Conservation (phyloP, 2,329 filamentous ascomycete genomes). For the Phoma sp. region DNA sequence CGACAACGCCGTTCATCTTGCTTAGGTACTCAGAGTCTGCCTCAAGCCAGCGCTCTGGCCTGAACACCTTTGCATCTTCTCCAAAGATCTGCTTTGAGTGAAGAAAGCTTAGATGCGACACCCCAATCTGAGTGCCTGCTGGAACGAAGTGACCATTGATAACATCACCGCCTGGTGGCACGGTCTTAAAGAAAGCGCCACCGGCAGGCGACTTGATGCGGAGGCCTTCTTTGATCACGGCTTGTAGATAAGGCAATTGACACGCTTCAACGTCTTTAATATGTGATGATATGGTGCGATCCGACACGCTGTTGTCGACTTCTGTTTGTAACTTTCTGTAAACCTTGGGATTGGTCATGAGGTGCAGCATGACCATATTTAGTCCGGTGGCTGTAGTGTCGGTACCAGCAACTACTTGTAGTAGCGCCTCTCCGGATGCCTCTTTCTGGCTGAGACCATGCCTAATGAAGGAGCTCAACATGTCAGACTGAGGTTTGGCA, state of each 20-base stretch:
- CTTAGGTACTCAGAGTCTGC: slow-evolving; percentile 42
- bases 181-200: slow-evolving; percentile 47
- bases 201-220: slow-evolving; percentile 32
- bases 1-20: slow-evolving; percentile 31
- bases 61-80: slow-evolving; percentile 26
- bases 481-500: slow-evolving; percentile 54
- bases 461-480: slow-evolving; percentile 60
- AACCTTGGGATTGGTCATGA: slow-evolving; percentile 57
- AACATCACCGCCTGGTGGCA: slow-evolving; percentile 27
- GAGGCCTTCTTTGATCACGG: slow-evolving; percentile 41
- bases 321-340: slow-evolving; percentile 55
- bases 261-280: slow-evolving; percentile 38
- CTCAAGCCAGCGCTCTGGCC: slow-evolving; percentile 31
- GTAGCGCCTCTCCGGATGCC: slow-evolving; percentile 53
- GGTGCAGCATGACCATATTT: slow-evolving; percentile 58
- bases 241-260: slow-evolving; percentile 39
- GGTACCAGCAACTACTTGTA: slow-evolving; percentile 62
- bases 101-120: slow-evolving; percentile 15
- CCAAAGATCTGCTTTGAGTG: slow-evolving; percentile 28
- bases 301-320: slow-evolving; percentile 48
- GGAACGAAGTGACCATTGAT: slow-evolving; percentile 31
- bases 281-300: slow-evolving; percentile 49
- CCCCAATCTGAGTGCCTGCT: slow-evolving; percentile 32
- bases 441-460: slow-evolving; percentile 53
- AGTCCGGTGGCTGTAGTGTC: slow-evolving; percentile 64